Base-by-base conservation (phyloP, 805 yeast genomes). In the Blastobotrys americana region DNA sequence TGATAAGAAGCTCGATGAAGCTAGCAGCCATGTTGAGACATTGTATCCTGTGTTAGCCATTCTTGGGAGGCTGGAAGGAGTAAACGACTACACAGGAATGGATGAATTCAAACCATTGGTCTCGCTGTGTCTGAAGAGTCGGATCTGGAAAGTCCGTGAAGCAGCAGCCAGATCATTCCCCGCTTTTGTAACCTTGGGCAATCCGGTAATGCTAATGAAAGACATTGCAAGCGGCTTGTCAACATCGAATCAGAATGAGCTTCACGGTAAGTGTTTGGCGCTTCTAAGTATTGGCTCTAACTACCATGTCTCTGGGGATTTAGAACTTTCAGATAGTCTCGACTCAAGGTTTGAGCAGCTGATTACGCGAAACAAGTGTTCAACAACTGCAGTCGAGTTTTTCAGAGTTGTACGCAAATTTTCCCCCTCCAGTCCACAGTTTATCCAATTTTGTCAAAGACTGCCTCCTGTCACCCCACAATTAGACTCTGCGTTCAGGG, bases 101-200 rank as follows among this genome's bases (percentile, higher is more conserved):
- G 64, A 63, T 5, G 76, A 68, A 4, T 82, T 87, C 54, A 64
- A 68, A 39, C 71, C 72, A 0, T 59, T 74, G 17, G 63, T 85
- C 13, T 52, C 67, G 20, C 42, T 55, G 16, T 72, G 82, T 49
- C 64, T 89, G 23, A 66, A 67, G 0, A 74, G 77, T 47, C 63
- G 62, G 36, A 67, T 72, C 44, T 90, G 96, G 96, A 87, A 87
- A 55, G 73, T 93, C 5, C 73, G 98, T 50, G 96, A 89, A 57
- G 76, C 85, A 76, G 84, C 95, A 0, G 85, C 96, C 0, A 71
- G 80, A 56, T 76, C 87, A 3, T 55, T 85, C 1, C 75, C 82
- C 0, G 64, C 80, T 0, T 60, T 82, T 39, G 59, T 75, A 10
- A 48, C 65, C 5, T 52, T 56, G 1, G 66, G 63, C 1, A 58